Percentiles rank a stretch among this genome's conserved stretches.
phyloP scores from a whole-genome alignment of 1,284 basidiomycete genomes.

The Violaceomyces palustris region DNA sequence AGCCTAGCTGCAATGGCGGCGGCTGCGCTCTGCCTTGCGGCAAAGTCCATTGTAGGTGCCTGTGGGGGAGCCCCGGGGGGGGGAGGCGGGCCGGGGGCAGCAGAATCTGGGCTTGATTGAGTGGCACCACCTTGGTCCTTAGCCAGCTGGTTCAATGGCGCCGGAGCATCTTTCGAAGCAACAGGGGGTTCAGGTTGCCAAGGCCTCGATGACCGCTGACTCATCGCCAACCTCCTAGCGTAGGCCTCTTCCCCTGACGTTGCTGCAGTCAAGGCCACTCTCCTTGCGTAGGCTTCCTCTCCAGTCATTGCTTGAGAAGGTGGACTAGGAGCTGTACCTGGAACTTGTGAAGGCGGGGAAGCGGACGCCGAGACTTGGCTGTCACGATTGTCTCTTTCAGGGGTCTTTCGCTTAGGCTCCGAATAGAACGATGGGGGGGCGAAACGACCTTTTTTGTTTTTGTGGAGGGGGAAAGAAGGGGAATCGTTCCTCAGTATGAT shows the following conservation, averaged over 20 bases:
- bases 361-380: too few relatives aligned
- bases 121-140: too few relatives aligned
- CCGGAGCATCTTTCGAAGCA: slow-evolving; percentile 7
- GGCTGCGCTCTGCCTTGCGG: slow-evolving; percentile 20
- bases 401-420: neutral
- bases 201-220: slow-evolving; percentile 2
- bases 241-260: slow-evolving; percentile 21
- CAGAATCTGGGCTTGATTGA: too few relatives aligned
- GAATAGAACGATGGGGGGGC: slow-evolving; percentile 9
- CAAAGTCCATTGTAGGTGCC: slow-evolving; percentile 1
- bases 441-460: too few relatives aligned
- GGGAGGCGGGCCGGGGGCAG: too few relatives aligned
- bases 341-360: too few relatives aligned
- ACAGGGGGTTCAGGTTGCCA: slow-evolving; percentile 18
- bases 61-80: neutral
- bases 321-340: neutral
- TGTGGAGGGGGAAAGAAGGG: too few relatives aligned
- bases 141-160: too few relatives aligned
- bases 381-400: too few relatives aligned
- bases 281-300: slow-evolving; percentile 18
- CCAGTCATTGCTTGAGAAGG: slow-evolving; percentile 5
- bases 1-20: slow-evolving; percentile 39
- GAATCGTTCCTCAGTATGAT: too few relatives aligned
- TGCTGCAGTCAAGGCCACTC: slow-evolving; percentile 9
- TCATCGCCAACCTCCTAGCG: slow-evolving; percentile 12